These are phyloP conservation scores for Termitomyces sp. DNA, from an alignment of 1,284 basidiomycete species.

Conservation along the genomic window DNA sequence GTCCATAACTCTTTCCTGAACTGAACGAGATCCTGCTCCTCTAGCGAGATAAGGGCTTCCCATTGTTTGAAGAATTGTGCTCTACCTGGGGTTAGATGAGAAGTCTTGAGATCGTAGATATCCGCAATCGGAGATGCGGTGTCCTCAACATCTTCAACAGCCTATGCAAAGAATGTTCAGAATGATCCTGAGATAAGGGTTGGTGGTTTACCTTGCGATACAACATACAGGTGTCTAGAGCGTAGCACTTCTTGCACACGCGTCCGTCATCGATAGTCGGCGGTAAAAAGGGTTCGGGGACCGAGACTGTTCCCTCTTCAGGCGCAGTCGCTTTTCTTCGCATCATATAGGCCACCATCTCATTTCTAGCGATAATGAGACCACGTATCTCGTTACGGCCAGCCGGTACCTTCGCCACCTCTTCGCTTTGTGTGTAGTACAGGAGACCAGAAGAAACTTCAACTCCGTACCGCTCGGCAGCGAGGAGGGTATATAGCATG, in stretches of 20 bases:
- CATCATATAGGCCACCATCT: constrained; percentile 77
- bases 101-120: constrained; percentile 75
- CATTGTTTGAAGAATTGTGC: constrained; percentile 84
- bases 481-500: constrained; percentile 92
- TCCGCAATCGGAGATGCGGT: constrained; percentile 66
- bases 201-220: constrained; percentile 68
- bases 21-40: constrained; percentile 82
- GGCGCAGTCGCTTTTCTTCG: constrained; percentile 27
- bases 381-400: constrained; percentile 81
- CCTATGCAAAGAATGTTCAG: constrained; percentile 35
- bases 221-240: constrained; percentile 86
- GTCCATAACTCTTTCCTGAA: constrained; percentile 95
- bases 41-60: constrained; percentile 84
- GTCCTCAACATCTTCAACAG: constrained; percentile 62
- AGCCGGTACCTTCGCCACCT: constrained; percentile 78
- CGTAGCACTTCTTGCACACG: constrained; percentile 80
- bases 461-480: constrained; percentile 83
- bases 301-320: constrained; percentile 12
- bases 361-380: constrained; percentile 80
- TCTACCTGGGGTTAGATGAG: constrained; percentile 70
- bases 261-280: constrained; percentile 81
- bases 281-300: constrained; percentile 63
- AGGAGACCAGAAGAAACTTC: constrained; percentile 75
- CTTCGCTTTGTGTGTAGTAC: constrained; percentile 91
- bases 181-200: neutral